These are phyloP conservation scores for Cerioporus squamosus DNA, from an alignment of 1,284 basidiomycete species.

Conservation along the genomic window DNA sequence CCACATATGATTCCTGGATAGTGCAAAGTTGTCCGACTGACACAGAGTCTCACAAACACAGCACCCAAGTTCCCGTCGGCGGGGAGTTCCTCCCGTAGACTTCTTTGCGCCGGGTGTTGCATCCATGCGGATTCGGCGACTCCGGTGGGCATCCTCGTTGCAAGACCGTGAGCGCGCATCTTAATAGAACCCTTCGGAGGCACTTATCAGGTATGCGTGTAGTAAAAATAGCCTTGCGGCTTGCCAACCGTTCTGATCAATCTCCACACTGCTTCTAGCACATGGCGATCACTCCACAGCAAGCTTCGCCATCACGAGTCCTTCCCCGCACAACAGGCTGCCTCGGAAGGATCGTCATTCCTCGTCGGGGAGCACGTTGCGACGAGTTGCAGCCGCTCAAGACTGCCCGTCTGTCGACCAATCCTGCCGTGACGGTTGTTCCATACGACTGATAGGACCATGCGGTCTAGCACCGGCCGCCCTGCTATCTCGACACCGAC, in stretches of 20 bases:
- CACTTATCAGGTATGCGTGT: slow-evolving; percentile 8
- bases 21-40: too few species aligned
- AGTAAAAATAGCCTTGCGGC: neutral
- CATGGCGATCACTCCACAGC: slow-evolving; percentile 7
- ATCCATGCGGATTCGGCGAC: too few species aligned
- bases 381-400: neutral
- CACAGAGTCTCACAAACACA: too few species aligned
- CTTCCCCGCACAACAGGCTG: neutral
- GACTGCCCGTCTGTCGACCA: neutral
- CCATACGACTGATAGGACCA: slow-evolving; percentile 7
- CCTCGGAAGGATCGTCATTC: neutral
- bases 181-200: too few species aligned
- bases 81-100: too few species aligned
- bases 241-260: slow-evolving; percentile 1
- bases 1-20: too few species aligned
- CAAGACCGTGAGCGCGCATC: too few species aligned
- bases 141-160: too few species aligned
- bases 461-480: neutral
- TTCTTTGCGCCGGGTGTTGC: too few species aligned
- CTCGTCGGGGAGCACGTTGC: neutral
- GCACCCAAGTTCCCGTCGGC: too few species aligned
- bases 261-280: neutral
- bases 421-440: neutral
- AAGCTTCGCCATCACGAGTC: neutral
- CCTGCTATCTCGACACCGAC: neutral